Evolutionary conservation across 2,329 filamentous ascomycete genomes (phyloP), one percentile per base, ranked within the genome.

Genomic region (Cladosporium cucumerinum): DNA sequence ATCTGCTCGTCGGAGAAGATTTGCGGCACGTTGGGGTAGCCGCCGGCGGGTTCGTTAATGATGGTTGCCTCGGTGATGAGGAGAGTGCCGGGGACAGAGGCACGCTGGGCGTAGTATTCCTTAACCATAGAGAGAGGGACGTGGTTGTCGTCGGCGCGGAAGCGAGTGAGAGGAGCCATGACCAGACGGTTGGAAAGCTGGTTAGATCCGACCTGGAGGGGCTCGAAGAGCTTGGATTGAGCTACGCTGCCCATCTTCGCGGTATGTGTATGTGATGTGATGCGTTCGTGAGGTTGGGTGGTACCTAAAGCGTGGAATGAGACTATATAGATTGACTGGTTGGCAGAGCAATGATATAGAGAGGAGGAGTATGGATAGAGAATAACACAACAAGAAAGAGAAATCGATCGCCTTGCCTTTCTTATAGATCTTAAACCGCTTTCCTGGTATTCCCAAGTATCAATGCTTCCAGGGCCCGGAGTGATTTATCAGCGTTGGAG

Each of bases 161-260:
- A 79, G 54, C 80, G 77, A 21, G 85, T 87, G 62, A 89, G 75
- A 2, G 86, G 85, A 0, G 85, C 82, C 78, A 88, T 81, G 46
- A 80, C 81, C 46, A 89, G 70, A 55, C 82, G 81, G 69, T 81
- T 78, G 51, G 75, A 72, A 43, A 85, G 78, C 18, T 75, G 70
- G 68, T 78, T 68, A 30, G 71, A 67, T 36, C 82, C 82, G 28
- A 84, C 71, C 25, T 73, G 69, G 49, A 84, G 68, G 28, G 82
- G 80, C 63, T 76, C 66, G 67, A 80, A 80, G 54, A 81, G 75
- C 39, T 52, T 51, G 43, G 43, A 39, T 43, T 58, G 54, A 26
- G 62, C 26, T 43, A 64, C 52, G 62, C 54, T 58, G 57, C 62
- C 62, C 62, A 64, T 64, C 11, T 46, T 64, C 32, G 52, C 52